A percentile compares a stretch with the other conserved stretches of the same genome.
These are phyloP conservation scores for Stenogyne calaminthoides DNA, from an alignment of 305 asterid genomes.

Conservation along the genomic window DNA sequence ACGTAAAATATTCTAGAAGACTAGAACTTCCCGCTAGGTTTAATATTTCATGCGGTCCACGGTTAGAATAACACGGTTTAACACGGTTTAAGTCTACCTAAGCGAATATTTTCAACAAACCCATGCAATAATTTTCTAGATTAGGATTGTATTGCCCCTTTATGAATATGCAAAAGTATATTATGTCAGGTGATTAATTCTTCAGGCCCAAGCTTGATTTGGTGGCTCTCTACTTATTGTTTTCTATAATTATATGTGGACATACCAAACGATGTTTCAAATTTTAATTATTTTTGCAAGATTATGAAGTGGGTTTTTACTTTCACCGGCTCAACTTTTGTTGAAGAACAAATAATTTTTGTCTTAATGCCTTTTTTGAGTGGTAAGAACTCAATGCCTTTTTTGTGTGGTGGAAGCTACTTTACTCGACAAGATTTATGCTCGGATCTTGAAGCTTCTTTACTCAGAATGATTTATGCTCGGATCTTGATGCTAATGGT, in stretches of 20 bases:
- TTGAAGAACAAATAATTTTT: conserved; percentile 8
- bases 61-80: too few species aligned
- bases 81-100: too few species aligned
- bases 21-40: too few species aligned
- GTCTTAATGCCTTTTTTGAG: conserved; percentile 25
- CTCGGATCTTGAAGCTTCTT: conserved; percentile 55
- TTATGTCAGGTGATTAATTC: conserved; percentile 50
- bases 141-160: conserved; percentile 43
- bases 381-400: conserved; percentile 27
- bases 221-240: conserved; percentile 1
- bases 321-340: conserved; percentile 36
- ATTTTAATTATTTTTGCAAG: conserved; percentile 16
- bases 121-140: too few species aligned
- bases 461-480: conserved; percentile 14
- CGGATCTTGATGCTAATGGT: conserved; percentile 57
- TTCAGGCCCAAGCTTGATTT: conserved; percentile 39
- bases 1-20: too few species aligned
- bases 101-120: too few species aligned
- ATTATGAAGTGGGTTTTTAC: conserved; percentile 32
- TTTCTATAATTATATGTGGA: not conserved
- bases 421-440: conserved; percentile 14
- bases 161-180: not conserved
- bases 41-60: too few species aligned
- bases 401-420: conserved; percentile 27
- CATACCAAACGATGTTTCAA: conserved; percentile 1